A percentile compares a stretch with the other conserved stretches of the same genome.
Evolutionary conservation across 2,329 filamentous ascomycete genomes (phyloP).

Genomic region (Penicillium sp.): DNA sequence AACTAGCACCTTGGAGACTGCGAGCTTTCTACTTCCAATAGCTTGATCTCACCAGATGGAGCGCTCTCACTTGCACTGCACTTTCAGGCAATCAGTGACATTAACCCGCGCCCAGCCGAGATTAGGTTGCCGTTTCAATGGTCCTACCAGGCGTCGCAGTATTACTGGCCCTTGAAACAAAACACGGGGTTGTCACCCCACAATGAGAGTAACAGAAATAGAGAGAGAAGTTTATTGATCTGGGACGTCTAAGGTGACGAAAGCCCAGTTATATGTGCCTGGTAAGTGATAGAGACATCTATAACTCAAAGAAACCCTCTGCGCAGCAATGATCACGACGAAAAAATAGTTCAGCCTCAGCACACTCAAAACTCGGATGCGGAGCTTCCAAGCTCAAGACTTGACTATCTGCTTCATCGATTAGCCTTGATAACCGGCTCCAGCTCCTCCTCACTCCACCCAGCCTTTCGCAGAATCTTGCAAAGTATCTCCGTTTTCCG

Average conservation of each 20-base stretch:
- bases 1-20: background rate
- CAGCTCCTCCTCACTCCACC: conserved; percentile 1
- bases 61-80: background rate
- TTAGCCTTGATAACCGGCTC: background rate
- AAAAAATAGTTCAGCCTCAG: too few relatives aligned
- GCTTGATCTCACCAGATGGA: background rate
- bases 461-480: conserved; percentile 10
- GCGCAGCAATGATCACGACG: too few relatives aligned
- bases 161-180: conserved; percentile 2
- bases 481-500: conserved; percentile 6
- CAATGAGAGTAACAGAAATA: background rate
- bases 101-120: background rate
- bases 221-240: background rate
- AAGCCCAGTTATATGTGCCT: background rate
- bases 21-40: background rate
- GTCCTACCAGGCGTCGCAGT: conserved; percentile 5
- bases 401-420: background rate
- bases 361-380: too few relatives aligned
- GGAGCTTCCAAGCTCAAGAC: too few relatives aligned
- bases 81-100: background rate
- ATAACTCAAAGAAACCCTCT: too few relatives aligned
- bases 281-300: too few relatives aligned
- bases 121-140: conserved; percentile 13
- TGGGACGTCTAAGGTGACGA: background rate
- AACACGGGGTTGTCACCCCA: background rate